Conservation (phyloP, 1,139 yeast species). For the Wickerhamomyces sp. region DNA sequence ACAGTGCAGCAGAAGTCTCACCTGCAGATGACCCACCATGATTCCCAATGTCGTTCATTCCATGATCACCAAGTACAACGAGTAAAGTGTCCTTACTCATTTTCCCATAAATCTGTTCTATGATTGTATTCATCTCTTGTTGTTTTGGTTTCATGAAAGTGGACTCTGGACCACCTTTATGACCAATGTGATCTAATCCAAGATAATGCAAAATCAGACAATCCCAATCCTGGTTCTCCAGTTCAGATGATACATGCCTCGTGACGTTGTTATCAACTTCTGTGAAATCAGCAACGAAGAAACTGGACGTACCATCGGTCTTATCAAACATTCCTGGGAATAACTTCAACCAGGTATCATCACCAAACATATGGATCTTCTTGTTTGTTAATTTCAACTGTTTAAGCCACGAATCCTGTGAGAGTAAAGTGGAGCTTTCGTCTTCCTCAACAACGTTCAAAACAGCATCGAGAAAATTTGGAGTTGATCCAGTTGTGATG, state of each 20-base stretch:
- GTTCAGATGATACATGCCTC: slow-evolving; percentile 63
- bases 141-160: slow-evolving; percentile 78
- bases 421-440: slow-evolving; percentile 63
- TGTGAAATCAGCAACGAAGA: slow-evolving; percentile 89
- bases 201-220: slow-evolving; percentile 82
- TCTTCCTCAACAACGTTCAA: slow-evolving; percentile 93
- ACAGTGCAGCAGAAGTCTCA: slow-evolving; percentile 82
- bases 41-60: slow-evolving; percentile 84
- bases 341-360: slow-evolving; percentile 93
- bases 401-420: slow-evolving; percentile 82
- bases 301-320: slow-evolving; percentile 86
- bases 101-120: slow-evolving; percentile 46
- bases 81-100: slow-evolving; percentile 57
- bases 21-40: slow-evolving; percentile 95
- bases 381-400: slow-evolving; percentile 49
- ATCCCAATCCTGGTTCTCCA: slow-evolving; percentile 61
- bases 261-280: slow-evolving; percentile 94
- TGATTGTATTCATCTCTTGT: slow-evolving; percentile 72
- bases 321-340: slow-evolving; percentile 65
- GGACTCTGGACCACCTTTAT: slow-evolving; percentile 88
- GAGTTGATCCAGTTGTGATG: slow-evolving; percentile 76
- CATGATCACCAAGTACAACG: slow-evolving; percentile 89
- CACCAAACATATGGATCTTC: slow-evolving; percentile 82
- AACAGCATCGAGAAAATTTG: slow-evolving; percentile 79
- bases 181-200: slow-evolving; percentile 96